Percentiles rank a stretch among this genome's conserved stretches.
These are phyloP conservation scores for Pythium coloratum DNA, from an alignment of 352 stramenopile genomes.

Conservation along the genomic window DNA sequence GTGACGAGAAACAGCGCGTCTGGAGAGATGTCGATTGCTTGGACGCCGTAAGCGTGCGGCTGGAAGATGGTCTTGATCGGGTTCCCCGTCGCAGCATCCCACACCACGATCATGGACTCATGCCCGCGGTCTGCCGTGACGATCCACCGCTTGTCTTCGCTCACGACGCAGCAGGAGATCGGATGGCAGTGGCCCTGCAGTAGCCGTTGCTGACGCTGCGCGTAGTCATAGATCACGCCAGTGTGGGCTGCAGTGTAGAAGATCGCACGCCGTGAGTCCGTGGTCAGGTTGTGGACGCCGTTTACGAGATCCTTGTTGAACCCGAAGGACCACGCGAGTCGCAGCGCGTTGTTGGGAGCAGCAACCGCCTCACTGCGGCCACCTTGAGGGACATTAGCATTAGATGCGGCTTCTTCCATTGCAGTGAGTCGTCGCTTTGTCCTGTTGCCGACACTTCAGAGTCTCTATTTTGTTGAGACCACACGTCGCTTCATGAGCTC, in stretches of 20 bases:
- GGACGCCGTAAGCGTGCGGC: constrained; percentile 75
- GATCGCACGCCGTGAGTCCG: constrained; percentile 60
- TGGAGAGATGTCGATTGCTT: constrained; percentile 87
- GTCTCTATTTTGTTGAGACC: not conserved
- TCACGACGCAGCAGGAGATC: constrained; percentile 89
- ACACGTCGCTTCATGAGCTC: not conserved
- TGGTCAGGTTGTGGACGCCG: constrained; percentile 88
- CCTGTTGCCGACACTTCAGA: no score
- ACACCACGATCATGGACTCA: constrained; percentile 93
- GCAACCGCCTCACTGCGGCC: not conserved
- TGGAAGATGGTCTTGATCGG: constrained; percentile 92
- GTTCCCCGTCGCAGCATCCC: constrained; percentile 78
- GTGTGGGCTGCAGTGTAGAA: constrained; percentile 93
- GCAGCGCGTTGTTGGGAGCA: constrained; percentile 44
- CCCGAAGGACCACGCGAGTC: constrained; percentile 87
- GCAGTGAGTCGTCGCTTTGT: not conserved
- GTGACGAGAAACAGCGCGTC: constrained; percentile 90
- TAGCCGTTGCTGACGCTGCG: constrained; percentile 77
- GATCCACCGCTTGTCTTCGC: constrained; percentile 92
- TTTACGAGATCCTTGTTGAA: constrained; percentile 90
- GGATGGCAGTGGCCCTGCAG: constrained; percentile 92
- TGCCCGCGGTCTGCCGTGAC: constrained; percentile 85
- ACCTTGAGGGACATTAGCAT: not conserved
- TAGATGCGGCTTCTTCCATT: not conserved
- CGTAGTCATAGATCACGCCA: constrained; percentile 93